Evolutionary conservation across 2,329 filamentous ascomycete genomes (phyloP).

Genomic region (Trichophyton mentagrophytes): DNA sequence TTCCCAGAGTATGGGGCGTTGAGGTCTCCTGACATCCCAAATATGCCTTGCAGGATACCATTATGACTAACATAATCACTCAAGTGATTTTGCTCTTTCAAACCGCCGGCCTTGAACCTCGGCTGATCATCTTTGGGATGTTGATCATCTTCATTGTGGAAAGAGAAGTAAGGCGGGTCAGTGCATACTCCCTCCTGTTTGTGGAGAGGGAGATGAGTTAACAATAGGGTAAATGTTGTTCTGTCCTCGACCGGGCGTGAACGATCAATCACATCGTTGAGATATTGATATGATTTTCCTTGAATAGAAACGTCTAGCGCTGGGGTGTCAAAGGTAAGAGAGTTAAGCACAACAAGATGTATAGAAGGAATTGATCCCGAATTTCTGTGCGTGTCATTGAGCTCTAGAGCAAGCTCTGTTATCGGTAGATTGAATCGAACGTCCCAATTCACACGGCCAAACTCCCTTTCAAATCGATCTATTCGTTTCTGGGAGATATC

Average conservation of each 20-base stretch:
- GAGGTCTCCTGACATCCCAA: slow-evolving; percentile 56
- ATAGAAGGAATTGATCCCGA: slow-evolving; percentile 45
- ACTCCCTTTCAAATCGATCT: slow-evolving; percentile 66
- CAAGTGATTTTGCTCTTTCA: slow-evolving; percentile 87
- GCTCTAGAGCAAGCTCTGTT: neutral
- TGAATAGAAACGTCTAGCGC: slow-evolving; percentile 56
- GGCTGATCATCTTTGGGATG: slow-evolving; percentile 17
- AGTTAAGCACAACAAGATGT: slow-evolving; percentile 75
- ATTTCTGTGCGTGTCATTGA: slow-evolving; percentile 19
- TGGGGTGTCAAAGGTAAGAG: slow-evolving; percentile 85
- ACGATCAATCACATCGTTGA: slow-evolving; percentile 47
- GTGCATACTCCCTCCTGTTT: slow-evolving; percentile 72
- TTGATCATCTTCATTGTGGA: slow-evolving; percentile 55
- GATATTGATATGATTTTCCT: slow-evolving; percentile 61
- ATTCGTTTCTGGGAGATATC: slow-evolving; percentile 69
- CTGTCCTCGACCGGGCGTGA: slow-evolving; percentile 48
- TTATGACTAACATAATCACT: slow-evolving; percentile 54
- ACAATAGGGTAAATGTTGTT: slow-evolving; percentile 61
- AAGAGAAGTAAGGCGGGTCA: slow-evolving; percentile 71
- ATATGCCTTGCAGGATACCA: slow-evolving; percentile 71
- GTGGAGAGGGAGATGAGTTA: slow-evolving; percentile 86
- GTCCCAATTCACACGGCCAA: slow-evolving; percentile 86
- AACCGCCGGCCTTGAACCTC: slow-evolving; percentile 28
- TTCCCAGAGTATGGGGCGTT: slow-evolving; percentile 47
- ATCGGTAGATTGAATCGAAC: slow-evolving; percentile 52